A percentile compares a stretch with the other conserved stretches of the same genome.
phyloP scores from a whole-genome alignment of 169 alveolate species.

The Plasmodium gallinaceum region DNA sequence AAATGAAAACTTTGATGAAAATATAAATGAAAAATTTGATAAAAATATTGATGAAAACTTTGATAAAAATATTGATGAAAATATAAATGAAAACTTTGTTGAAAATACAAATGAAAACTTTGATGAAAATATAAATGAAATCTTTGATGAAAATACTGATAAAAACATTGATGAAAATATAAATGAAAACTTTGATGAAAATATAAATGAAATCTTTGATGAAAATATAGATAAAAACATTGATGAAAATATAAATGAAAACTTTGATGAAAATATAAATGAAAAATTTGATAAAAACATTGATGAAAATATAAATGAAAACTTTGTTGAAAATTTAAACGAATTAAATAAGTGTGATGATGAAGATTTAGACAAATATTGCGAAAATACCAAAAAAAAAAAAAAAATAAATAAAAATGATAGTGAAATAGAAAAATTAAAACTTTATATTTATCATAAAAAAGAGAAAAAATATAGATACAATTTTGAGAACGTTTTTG shows the following conservation, averaged over 20 bases:
- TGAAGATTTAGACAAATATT: background rate
- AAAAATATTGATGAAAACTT: background rate
- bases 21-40: background rate
- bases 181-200: background rate
- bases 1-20: background rate
- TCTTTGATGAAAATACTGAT: background rate
- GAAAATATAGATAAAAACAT: background rate
- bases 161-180: background rate
- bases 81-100: background rate
- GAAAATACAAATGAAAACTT: background rate
- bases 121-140: too few relatives aligned
- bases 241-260: background rate
- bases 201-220: background rate
- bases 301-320: too few relatives aligned
- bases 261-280: background rate
- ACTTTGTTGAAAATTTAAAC: too few relatives aligned
- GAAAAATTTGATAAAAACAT: background rate
- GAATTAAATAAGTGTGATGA: too few relatives aligned
- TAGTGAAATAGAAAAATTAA: slow-evolving; percentile 20
- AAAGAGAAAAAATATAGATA: slow-evolving; percentile 15
- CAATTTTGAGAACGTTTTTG: slow-evolving; percentile 27
- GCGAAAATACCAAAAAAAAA: background rate
- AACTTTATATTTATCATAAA: background rate
- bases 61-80: background rate
- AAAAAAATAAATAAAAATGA: slow-evolving; percentile 36